Conservation (phyloP, 73 alveolate species). For the Tetrahymena thermophila region DNA sequence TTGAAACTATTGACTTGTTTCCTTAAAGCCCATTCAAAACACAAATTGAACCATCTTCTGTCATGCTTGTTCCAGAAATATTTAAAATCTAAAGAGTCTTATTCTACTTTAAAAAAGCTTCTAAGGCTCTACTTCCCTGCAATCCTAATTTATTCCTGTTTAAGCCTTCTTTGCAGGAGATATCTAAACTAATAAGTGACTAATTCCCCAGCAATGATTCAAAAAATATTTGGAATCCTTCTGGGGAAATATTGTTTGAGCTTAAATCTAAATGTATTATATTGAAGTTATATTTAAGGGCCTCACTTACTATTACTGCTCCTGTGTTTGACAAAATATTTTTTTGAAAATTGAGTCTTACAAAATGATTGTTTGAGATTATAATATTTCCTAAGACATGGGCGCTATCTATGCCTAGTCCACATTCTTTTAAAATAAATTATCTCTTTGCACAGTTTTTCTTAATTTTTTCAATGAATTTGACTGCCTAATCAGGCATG, state of each 20-base stretch:
- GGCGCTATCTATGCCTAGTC: slow-evolving; percentile 8
- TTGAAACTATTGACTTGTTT: slow-evolving; percentile 35
- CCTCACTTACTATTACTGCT: slow-evolving; percentile 20
- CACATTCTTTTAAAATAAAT: neutral
- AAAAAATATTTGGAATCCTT: slow-evolving; percentile 49
- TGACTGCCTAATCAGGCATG: neutral
- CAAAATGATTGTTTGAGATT: neutral
- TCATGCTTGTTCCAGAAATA: slow-evolving; percentile 29
- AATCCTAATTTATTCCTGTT: slow-evolving; percentile 48
- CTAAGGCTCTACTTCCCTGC: slow-evolving; percentile 35
- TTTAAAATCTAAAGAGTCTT: slow-evolving; percentile 25
- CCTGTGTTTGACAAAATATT: slow-evolving; percentile 63
- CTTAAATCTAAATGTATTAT: slow-evolving; percentile 42
- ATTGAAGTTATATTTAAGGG: slow-evolving; percentile 16
- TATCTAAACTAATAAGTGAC: slow-evolving; percentile 16
- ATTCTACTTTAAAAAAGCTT: slow-evolving; percentile 2
- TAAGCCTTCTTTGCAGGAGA: slow-evolving; percentile 44
- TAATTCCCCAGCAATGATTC: slow-evolving; percentile 20
- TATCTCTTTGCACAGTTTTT: neutral
- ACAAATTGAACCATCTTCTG: slow-evolving; percentile 37
- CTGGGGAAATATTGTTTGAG: slow-evolving; percentile 45
- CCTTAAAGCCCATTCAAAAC: slow-evolving; percentile 33
- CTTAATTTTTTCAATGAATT: neutral
- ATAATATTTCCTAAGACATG: slow-evolving; percentile 6
- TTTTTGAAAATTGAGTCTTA: slow-evolving; percentile 27